Percentiles rank a stretch among this genome's conserved stretches.
Conservation (phyloP, 306 rosid genomes). For the Begonia fuchsioides region DNA sequence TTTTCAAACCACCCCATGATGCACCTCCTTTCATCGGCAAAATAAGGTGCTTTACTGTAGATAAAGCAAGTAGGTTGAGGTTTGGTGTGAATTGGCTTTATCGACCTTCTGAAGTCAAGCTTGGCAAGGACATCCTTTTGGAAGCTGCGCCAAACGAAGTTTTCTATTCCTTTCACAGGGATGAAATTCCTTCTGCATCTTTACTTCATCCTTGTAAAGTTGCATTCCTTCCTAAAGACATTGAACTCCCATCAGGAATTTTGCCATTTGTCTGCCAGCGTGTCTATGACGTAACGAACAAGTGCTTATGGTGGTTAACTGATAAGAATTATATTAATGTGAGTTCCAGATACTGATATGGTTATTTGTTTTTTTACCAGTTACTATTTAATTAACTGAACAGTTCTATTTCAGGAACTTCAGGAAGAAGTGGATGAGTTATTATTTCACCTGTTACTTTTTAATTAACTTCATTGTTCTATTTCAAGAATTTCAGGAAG, state of each 20-base stretch:
- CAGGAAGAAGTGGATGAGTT: constrained; percentile 76
- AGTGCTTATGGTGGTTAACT: constrained; percentile 81
- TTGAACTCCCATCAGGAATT: constrained; percentile 58
- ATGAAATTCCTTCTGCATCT: constrained; percentile 63
- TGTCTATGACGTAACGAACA: constrained; percentile 63
- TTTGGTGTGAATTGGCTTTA: constrained; percentile 72
- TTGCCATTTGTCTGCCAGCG: constrained; percentile 76
- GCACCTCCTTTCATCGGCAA: constrained; percentile 67
- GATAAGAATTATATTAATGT: constrained; percentile 70
- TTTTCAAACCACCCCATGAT: constrained; percentile 56
- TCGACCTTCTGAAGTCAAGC: constrained; percentile 61
- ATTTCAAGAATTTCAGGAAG: constrained; percentile 69
- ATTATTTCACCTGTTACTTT: constrained; percentile 10
- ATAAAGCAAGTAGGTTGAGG: constrained; percentile 33
- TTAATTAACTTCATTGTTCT: background rate
- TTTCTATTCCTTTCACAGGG: constrained; percentile 82
- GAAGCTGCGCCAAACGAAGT: constrained; percentile 74
- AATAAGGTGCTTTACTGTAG: constrained; percentile 34
- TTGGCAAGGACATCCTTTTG: constrained; percentile 45
- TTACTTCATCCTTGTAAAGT: constrained; percentile 90
- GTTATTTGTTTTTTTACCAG: background rate
- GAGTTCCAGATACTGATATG: constrained; percentile 16
- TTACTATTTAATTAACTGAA: background rate
- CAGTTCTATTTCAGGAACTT: constrained; percentile 35
- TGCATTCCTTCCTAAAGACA: constrained; percentile 68